A percentile compares a stretch with the other conserved stretches of the same genome.
These are phyloP conservation scores for Rhodotorula paludigena DNA, from an alignment of 768 basidiomycete genomes.

Conservation along the genomic window DNA sequence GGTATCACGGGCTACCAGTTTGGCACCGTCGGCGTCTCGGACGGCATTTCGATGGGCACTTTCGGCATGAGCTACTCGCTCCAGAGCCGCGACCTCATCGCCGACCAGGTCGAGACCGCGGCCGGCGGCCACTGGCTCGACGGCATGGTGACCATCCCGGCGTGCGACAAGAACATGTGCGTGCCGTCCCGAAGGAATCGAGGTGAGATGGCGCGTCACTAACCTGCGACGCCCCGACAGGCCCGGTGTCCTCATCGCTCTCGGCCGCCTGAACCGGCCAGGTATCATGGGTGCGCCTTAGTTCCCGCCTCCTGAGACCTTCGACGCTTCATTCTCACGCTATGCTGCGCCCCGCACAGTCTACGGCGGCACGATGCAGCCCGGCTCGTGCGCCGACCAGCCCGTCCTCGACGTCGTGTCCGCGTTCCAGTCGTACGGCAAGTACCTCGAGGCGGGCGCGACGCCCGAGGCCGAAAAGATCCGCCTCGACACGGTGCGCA, in stretches of 20 bases:
- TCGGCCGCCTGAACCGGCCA: slow-evolving; percentile 91
- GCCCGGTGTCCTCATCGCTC: slow-evolving; percentile 95
- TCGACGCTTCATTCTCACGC: not conserved
- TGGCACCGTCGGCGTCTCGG: slow-evolving; percentile 94
- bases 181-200: not conserved
- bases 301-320: not conserved
- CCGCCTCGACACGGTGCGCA: slow-evolving; percentile 78
- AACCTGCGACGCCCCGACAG: slow-evolving; percentile 44
- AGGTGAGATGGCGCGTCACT: not conserved
- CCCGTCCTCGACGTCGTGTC: slow-evolving; percentile 92
- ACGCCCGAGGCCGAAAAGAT: slow-evolving; percentile 74
- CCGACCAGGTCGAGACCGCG: slow-evolving; percentile 92
- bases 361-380: slow-evolving; percentile 89
- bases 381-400: slow-evolving; percentile 81
- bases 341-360: slow-evolving; percentile 48
- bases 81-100: slow-evolving; percentile 94
- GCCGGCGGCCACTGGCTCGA: slow-evolving; percentile 97
- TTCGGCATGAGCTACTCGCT: slow-evolving; percentile 59
- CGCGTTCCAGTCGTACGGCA: slow-evolving; percentile 95
- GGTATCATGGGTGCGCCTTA: slow-evolving; percentile 65
- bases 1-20: slow-evolving; percentile 91
- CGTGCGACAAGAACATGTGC: slow-evolving; percentile 83
- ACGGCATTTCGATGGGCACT: slow-evolving; percentile 96
- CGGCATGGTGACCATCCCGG: slow-evolving; percentile 89
- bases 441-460: slow-evolving; percentile 83